A percentile compares a stretch with the other conserved stretches of the same genome.
Conservation (phyloP, 1,284 basidiomycete genomes). For the Pseudozyma tsukubaensis region DNA sequence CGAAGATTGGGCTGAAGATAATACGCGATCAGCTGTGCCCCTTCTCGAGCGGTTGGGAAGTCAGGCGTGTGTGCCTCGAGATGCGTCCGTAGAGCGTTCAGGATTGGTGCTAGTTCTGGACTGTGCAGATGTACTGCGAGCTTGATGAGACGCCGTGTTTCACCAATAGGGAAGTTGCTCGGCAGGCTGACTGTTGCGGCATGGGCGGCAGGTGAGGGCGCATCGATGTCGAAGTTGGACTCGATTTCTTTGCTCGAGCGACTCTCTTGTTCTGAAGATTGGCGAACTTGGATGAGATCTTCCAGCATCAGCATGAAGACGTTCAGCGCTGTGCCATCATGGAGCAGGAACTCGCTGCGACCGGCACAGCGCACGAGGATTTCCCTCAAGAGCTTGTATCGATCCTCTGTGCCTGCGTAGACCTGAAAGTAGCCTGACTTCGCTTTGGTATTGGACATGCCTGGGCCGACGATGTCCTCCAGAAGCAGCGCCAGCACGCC, state of each 20-base stretch:
- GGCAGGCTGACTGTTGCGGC: slow-evolving; percentile 11
- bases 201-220: background rate
- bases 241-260: background rate
- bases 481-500: slow-evolving; percentile 33
- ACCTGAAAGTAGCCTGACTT: slow-evolving; percentile 31
- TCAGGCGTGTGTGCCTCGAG: slow-evolving; percentile 28
- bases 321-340: slow-evolving; percentile 28
- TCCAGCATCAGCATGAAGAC: slow-evolving; percentile 41
- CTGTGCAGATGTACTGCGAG: slow-evolving; percentile 15
- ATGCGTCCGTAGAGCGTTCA: slow-evolving; percentile 30
- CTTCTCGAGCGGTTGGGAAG: slow-evolving; percentile 45
- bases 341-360: slow-evolving; percentile 20
- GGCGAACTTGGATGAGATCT: slow-evolving; percentile 30
- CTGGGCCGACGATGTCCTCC: slow-evolving; percentile 34
- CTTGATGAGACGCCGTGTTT: slow-evolving; percentile 33
- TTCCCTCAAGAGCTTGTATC: slow-evolving; percentile 35
- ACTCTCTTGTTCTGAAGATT: background rate
- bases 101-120: slow-evolving; percentile 29
- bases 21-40: slow-evolving; percentile 32
- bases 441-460: slow-evolving; percentile 12
- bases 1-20: slow-evolving; percentile 38
- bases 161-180: slow-evolving; percentile 31
- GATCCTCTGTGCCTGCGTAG: slow-evolving; percentile 26
- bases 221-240: background rate
- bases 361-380: slow-evolving; percentile 21